These are phyloP conservation scores for Puccinia polysora DNA, from an alignment of 1,284 basidiomycete genomes.

Conservation along the genomic window DNA sequence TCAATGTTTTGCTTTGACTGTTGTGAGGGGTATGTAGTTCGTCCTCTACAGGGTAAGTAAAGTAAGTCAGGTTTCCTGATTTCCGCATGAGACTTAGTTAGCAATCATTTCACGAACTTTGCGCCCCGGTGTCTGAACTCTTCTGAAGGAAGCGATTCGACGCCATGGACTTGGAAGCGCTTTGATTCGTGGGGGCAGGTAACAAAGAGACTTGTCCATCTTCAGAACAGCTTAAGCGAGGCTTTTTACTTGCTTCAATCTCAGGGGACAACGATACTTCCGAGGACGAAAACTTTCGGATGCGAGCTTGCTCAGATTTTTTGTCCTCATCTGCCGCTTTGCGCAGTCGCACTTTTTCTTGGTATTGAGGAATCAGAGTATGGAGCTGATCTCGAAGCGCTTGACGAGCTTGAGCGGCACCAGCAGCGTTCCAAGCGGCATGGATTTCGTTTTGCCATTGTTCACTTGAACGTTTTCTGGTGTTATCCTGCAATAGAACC, in stretches of 20 bases:
- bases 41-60: not conserved
- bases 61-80: not conserved
- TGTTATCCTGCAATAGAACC: constrained; percentile 5
- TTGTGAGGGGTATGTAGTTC: no score
- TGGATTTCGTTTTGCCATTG: constrained; percentile 18
- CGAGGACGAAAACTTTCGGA: constrained; percentile 18
- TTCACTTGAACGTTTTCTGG: constrained; percentile 4
- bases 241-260: constrained; percentile 1
- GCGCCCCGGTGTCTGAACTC: not conserved
- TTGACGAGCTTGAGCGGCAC: constrained; percentile 22
- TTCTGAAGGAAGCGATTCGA: not conserved
- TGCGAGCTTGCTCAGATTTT: constrained; percentile 12
- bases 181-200: not conserved
- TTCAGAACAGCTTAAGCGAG: not conserved
- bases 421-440: constrained; percentile 6
- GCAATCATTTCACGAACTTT: constrained; percentile 18
- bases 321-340: not conserved
- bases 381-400: not conserved
- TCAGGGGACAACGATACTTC: not conserved
- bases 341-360: not conserved
- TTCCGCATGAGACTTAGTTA: not conserved
- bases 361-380: constrained; percentile 3
- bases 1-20: not conserved
- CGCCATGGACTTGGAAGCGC: no score
- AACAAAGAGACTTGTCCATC: not conserved